Conservation (phyloP, 257 asterid genomes). For the Capsicum rhomboideum region DNA sequence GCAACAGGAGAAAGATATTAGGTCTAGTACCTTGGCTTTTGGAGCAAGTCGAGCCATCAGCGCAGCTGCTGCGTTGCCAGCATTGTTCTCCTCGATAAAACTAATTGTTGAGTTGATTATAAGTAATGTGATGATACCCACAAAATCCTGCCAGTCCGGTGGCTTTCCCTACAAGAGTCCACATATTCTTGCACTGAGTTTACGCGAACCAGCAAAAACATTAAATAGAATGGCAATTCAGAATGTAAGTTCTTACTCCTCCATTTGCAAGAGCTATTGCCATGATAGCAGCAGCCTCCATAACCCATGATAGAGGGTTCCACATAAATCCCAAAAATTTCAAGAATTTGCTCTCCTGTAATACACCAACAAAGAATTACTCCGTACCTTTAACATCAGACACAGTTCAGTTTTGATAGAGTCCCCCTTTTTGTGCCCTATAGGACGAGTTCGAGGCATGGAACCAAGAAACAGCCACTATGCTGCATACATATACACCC, state of each 20-base stretch:
- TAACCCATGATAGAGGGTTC: slow-evolving; percentile 99
- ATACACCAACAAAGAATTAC: slow-evolving; percentile 2
- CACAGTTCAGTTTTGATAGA: neutral
- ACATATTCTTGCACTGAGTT: neutral
- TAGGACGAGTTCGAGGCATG: neutral
- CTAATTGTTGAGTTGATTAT: slow-evolving; percentile 90
- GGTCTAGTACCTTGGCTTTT: slow-evolving; percentile 61
- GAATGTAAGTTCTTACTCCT: slow-evolving; percentile 52
- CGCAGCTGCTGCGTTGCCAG: slow-evolving; percentile 99
- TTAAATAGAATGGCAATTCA: neutral
- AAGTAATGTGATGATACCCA: slow-evolving; percentile 87
- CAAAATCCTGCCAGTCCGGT: slow-evolving; percentile 99
- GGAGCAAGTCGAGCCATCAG: slow-evolving; percentile 99
- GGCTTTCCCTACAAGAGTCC: slow-evolving; percentile 71
- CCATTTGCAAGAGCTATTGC: slow-evolving; percentile 99
- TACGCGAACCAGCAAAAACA: neutral
- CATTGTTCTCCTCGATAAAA: slow-evolving; percentile 94
- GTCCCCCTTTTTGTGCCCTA: neutral
- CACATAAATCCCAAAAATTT: slow-evolving; percentile 98
- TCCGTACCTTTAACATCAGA: neutral
- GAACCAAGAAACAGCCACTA: neutral
- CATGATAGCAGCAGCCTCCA: slow-evolving; percentile 99
- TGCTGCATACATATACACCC: neutral
- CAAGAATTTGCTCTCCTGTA: slow-evolving; percentile 82
- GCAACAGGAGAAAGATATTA: neutral